Conservation (phyloP, 1,284 basidiomycete species). For the Coniferiporia weirii region DNA sequence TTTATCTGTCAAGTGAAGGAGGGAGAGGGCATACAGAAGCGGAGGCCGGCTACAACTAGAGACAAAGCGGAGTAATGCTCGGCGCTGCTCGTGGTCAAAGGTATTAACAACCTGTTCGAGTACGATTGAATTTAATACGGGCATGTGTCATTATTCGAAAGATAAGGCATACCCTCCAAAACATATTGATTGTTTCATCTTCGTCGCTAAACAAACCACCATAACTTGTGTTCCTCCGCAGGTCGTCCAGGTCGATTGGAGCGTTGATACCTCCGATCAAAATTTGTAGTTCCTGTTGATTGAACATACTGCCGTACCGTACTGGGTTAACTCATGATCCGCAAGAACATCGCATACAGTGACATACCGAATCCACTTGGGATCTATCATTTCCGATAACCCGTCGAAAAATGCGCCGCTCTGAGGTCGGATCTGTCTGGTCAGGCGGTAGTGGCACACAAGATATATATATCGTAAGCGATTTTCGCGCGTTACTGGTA, state of each 20-base stretch:
- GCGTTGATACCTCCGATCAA: conserved; percentile 80
- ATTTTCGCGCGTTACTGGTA: conserved; percentile 88
- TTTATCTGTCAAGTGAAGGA: neutral
- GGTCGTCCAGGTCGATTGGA: conserved; percentile 78
- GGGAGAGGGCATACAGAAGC: conserved; percentile 50
- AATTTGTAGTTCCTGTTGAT: conserved; percentile 87
- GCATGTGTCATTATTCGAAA: neutral
- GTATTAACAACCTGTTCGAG: conserved; percentile 58
- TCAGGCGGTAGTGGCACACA: conserved; percentile 86
- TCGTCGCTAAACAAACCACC: conserved; percentile 71
- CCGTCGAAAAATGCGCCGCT: conserved; percentile 84
- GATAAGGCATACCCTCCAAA: conserved; percentile 59
- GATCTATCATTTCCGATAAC: conserved; percentile 82
- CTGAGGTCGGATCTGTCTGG: conserved; percentile 84
- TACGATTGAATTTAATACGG: conserved; percentile 9
- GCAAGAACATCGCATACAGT: neutral
- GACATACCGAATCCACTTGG: conserved; percentile 78
- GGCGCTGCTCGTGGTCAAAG: conserved; percentile 68
- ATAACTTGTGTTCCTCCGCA: conserved; percentile 71
- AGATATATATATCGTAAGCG: conserved; percentile 87
- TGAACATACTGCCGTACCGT: conserved; percentile 72
- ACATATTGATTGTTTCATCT: conserved; percentile 64
- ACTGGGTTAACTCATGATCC: neutral
- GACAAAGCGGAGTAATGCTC: conserved; percentile 77
- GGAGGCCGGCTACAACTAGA: conserved; percentile 90